phyloP scores from a whole-genome alignment of 1,284 basidiomycete genomes.

The Pyrrhoderma lamaoense region DNA sequence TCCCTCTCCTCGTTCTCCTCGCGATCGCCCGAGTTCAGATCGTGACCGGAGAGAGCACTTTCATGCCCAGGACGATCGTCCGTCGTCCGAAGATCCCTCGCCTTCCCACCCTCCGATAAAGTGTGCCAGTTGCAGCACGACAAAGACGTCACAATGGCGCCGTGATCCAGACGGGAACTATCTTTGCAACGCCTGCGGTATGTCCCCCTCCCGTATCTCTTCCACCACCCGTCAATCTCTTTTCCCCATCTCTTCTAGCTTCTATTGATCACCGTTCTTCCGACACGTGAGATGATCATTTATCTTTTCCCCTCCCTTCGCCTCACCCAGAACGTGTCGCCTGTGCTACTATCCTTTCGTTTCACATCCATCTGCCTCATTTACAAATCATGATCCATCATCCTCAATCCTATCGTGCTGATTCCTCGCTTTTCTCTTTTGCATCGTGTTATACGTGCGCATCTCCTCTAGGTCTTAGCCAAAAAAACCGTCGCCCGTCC shows the following conservation, averaged over 20 bases:
- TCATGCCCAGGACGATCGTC: too few species aligned
- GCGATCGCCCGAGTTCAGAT: too few species aligned
- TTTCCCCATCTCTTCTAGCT: constrained; percentile 18
- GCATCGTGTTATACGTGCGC: constrained; percentile 21
- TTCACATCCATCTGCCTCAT: constrained; percentile 16
- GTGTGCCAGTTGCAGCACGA: constrained; percentile 67
- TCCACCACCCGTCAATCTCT: constrained; percentile 27
- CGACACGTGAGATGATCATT: constrained; percentile 24
- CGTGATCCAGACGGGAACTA: constrained; percentile 73
- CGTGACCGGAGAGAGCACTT: too few species aligned
- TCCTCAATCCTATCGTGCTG: constrained; percentile 12
- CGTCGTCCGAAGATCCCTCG: too few species aligned
- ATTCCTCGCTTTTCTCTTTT: constrained; percentile 16
- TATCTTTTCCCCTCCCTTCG: constrained; percentile 10
- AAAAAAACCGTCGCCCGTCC: constrained; percentile 57
- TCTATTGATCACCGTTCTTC: constrained; percentile 26
- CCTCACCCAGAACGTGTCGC: constrained; percentile 8
- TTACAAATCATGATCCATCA: constrained; percentile 18
- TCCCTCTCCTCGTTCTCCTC: too few species aligned
- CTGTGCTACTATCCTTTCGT: constrained; percentile 5
- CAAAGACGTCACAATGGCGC: constrained; percentile 75
- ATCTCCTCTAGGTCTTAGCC: constrained; percentile 50
- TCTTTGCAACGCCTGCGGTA: constrained; percentile 83
- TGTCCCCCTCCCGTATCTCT: constrained; percentile 22
- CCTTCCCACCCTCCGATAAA: not conserved